Conservation (phyloP, 768 basidiomycete genomes). For the Mycena kentingensis region DNA sequence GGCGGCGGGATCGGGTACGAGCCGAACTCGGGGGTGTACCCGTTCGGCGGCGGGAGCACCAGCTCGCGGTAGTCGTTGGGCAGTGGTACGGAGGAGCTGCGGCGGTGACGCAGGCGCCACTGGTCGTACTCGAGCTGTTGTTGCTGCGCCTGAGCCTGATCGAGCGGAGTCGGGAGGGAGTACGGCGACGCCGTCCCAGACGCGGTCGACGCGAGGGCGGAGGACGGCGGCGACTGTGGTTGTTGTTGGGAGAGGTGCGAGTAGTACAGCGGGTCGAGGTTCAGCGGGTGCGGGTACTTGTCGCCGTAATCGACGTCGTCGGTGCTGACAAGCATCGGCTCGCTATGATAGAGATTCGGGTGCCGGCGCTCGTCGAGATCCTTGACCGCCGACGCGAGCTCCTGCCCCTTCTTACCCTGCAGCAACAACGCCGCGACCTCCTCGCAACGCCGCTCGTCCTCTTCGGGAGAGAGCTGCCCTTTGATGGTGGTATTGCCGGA, state of each 20-base stretch:
- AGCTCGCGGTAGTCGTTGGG: constrained; percentile 39
- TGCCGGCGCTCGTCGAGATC: constrained; percentile 44
- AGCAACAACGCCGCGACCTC: constrained; percentile 65
- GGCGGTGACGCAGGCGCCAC: constrained; percentile 45
- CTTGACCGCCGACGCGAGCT: constrained; percentile 63
- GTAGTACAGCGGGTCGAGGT: constrained; percentile 22
- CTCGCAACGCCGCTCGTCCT: constrained; percentile 68
- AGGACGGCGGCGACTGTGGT: constrained; percentile 16
- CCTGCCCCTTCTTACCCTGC: constrained; percentile 70
- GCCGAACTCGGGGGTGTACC: constrained; percentile 46
- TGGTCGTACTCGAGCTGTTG: constrained; percentile 18
- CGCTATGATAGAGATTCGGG: constrained; percentile 10
- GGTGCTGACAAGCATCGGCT: constrained; percentile 10
- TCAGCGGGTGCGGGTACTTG: constrained; percentile 20
- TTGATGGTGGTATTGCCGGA: constrained; percentile 38
- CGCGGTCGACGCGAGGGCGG: constrained; percentile 20
- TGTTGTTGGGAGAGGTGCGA: constrained; percentile 5
- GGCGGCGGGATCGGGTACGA: constrained; percentile 47
- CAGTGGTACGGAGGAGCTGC: constrained; percentile 66
- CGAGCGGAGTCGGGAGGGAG: constrained; percentile 17
- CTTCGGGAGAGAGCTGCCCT: constrained; percentile 39
- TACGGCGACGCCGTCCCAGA: constrained; percentile 20
- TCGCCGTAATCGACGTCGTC: constrained; percentile 9
- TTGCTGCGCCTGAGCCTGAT: too few relatives aligned
- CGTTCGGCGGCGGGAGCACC: constrained; percentile 30